Evolutionary conservation across 441 rosid species (phyloP), one percentile per base, ranked within the genome.

Genomic region (Heliophila coronopifolia): DNA sequence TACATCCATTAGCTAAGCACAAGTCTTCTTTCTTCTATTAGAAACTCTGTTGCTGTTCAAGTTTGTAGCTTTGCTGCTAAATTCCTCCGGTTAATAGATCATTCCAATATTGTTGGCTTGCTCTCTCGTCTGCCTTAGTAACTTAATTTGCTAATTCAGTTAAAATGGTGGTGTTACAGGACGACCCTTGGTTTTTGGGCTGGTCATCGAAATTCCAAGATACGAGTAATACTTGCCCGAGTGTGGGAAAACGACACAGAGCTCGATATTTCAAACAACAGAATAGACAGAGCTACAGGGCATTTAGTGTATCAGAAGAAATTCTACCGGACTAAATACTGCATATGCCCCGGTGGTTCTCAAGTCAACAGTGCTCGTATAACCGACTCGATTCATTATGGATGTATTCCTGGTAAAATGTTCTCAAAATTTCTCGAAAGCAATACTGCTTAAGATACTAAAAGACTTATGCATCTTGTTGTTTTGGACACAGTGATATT

Each of bases 351-450:
- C 0, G 98, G 98, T 44, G 94, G 98, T 48, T 91, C 96, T 32
- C 98, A 91, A 72, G 96, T 91, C 65, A 91, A 87, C 61, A 91
- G 96, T 42, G 98, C 96, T 46, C 91, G 96, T 8, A 87, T 91
- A 54, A 69, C 95, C 18, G 96, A 91, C 69, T 88, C 96, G 3
- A 91, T 91, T 38, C 98, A 91, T 59, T 91, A 87, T 46, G 98
- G 94, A 50, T 91, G 98, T 68, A 49, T 86, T 67, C 98, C 98
- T 49, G 98, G 98, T 87, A 72, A n/a, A 60, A 73, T 41, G 20
- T 9, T 27, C 32, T 46, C 45, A 1, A 19, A 9, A 35, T 30
- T 34, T 32, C 26, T 40, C 25, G 11, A 38, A 54, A 10, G 30
- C 19, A 23, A 11, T 22, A 40, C 24, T 9, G 0, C 1, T 10